Evolutionary conservation across 495 filamentous ascomycete genomes (phyloP).

Genomic region (Penicillium argentinense): DNA sequence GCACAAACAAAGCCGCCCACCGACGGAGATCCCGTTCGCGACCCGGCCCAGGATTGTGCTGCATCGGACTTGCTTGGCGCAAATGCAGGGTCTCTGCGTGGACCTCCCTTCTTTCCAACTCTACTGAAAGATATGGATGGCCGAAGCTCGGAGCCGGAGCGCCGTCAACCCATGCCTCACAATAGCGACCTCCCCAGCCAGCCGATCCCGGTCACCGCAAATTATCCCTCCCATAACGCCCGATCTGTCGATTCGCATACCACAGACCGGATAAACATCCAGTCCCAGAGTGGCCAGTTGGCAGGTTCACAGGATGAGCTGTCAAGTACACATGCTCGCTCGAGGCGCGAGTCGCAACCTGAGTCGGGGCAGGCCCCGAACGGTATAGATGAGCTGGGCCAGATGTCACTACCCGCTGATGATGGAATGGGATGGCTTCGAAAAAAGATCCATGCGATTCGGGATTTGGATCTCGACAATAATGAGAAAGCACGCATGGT

Average conservation of each 20-base stretch:
- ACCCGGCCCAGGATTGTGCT: conserved; percentile 14
- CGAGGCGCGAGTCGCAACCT: not conserved
- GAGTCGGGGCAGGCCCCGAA: not conserved
- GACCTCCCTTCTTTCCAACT: conserved; percentile 23
- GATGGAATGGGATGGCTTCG: conserved; percentile 85
- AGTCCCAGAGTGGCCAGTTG: not conserved
- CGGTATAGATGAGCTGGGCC: conserved; percentile 20
- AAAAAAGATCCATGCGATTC: conserved; percentile 74
- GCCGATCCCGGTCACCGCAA: not conserved
- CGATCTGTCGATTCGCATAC: not conserved
- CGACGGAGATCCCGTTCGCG: conserved; percentile 3
- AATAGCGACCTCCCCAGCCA: conserved; percentile 4
- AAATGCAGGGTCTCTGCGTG: conserved; percentile 27
- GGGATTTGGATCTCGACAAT: conserved; percentile 58
- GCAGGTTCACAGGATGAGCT: not conserved
- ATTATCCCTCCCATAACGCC: not conserved
- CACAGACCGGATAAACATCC: not conserved
- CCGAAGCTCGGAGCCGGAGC: conserved; percentile 22
- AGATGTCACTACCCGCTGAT: conserved; percentile 72
- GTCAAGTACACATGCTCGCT: not conserved
- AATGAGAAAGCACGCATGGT: conserved; percentile 79
- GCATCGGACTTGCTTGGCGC: conserved; percentile 8
- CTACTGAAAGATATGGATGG: conserved; percentile 32
- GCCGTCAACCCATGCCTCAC: conserved; percentile 9
- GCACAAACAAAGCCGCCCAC: conserved; percentile 16